Evolutionary conservation across 495 filamentous ascomycete species (phyloP), one percentile per base, ranked within the genome.

Genomic region (Oidiodendron maius): DNA sequence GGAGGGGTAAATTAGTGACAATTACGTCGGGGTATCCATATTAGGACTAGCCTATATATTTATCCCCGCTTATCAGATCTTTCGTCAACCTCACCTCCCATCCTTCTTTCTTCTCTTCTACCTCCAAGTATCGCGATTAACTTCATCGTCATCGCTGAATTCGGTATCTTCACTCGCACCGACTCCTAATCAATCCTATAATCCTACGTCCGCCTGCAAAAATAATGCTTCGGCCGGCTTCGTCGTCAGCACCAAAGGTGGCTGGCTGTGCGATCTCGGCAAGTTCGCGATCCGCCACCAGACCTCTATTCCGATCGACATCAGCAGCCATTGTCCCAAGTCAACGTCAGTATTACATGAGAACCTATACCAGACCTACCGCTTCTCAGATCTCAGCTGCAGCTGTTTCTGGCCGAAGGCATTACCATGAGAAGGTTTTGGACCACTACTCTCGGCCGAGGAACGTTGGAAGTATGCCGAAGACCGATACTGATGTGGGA

Each of bases 391-490:
- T 53, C 37, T 64, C 44, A 51, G 59, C 44, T 49, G 56, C 48
- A 58, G 58, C 44, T 61, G 58, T 60, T 38, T 45, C 64, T 23
- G 60, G 67, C 42, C 60, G 64, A 21, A 61, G 75, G 25, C 64
- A 62, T 1, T 79, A 79, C 42, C 75, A 79, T 63, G 74, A 79
- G 60, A 79, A 79, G 58, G 75, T 97, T 56, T 78, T 97, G 45
- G 91, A 97, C 63, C 93, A 97, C 75, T 97, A 97, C 72, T 86
- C 80, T 61, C 82, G 81, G 55, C 91, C 91, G 35, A 86, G 91
- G 38, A 96, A 97, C 67, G 93, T 97, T 52, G 94, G 94, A 26
- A 90, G 87, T 40, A 83, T 99, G 76, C 70, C 82, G 59, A 95
- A 95, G 72, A 81, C 78, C 45, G 87, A 91, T 59, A 64, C 68